phyloP scores from a whole-genome alignment of 2,329 filamentous ascomycete species.

The Nigrospora oryzae region DNA sequence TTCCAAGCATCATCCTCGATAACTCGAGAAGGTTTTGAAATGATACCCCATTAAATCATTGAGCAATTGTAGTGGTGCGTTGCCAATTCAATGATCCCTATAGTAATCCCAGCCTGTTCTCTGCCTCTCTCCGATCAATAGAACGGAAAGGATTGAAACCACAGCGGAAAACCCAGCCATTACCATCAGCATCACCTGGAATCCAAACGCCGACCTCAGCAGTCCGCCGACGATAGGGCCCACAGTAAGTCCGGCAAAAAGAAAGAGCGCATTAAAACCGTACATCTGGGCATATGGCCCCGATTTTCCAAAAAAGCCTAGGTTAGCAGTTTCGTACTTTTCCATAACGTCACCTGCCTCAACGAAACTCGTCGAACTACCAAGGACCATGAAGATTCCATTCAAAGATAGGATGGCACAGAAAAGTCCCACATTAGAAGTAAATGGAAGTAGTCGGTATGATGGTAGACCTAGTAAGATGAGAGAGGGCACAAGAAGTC shows the following conservation, averaged over 20 bases:
- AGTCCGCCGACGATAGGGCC: slow-evolving; percentile 49
- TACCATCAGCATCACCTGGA: slow-evolving; percentile 48
- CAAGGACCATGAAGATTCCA: slow-evolving; percentile 42
- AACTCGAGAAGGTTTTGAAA: too few relatives aligned
- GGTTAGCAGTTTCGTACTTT: slow-evolving; percentile 45
- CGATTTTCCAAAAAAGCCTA: slow-evolving; percentile 42
- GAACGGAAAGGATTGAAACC: slow-evolving; percentile 31
- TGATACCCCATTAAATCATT: too few relatives aligned
- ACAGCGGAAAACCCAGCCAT: slow-evolving; percentile 34
- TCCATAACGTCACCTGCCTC: slow-evolving; percentile 47
- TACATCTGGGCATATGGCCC: slow-evolving; percentile 59
- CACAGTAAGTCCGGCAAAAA: slow-evolving; percentile 48
- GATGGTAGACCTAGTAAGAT: slow-evolving; percentile 51
- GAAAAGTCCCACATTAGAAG: slow-evolving; percentile 12
- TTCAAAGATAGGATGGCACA: slow-evolving; percentile 25
- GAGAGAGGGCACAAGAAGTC: slow-evolving; percentile 49
- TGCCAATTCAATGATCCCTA: too few relatives aligned
- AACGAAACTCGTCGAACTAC: slow-evolving; percentile 47
- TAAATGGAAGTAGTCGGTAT: slow-evolving; percentile 19
- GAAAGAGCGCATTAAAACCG: slow-evolving; percentile 54
- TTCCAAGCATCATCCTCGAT: too few relatives aligned
- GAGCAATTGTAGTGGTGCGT: too few relatives aligned
- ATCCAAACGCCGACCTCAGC: slow-evolving; percentile 41
- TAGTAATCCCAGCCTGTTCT: too few relatives aligned
- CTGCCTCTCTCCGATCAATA: slow-evolving; percentile 36